Base-by-base conservation (phyloP, 495 filamentous ascomycete genomes). In the Penicillium paradoxum region DNA sequence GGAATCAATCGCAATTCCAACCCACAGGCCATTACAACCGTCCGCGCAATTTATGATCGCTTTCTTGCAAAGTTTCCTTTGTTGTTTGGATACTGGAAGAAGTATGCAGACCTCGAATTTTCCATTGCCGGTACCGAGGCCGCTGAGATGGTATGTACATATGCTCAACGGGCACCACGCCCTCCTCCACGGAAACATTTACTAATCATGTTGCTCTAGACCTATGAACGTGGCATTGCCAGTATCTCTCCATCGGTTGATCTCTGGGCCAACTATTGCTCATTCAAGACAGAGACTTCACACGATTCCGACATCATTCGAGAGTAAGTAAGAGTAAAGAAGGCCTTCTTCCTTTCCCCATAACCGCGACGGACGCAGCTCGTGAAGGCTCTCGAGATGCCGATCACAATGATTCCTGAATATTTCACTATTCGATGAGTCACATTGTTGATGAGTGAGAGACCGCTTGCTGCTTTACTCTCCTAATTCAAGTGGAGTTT, bases 11-110 rank as follows among this genome's bases (percentile, higher is more conserved):
- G 95, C 52, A 97, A 99, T 68, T 97, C 93, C 45, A 96, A 88
- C 60, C 91, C 95, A 5, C 88, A 95, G 64, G 88, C 93, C 5
- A 91, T 99, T 59, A 86, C 88, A 19, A 84, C 89, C 9, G 84
- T 87, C 27, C 84, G 93, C 60, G 81, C 87, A 59, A 80, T 85
- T 46, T 97, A 95, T 69, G 95, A 99, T 67, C 82, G 87, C 8
- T 92, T 99, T 64, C 83, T 99, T 8, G 86, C 90, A 48, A 96
- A 95, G 65, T 99, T 97, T 62, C 93, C 93, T 1, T 78, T 97
- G 21, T 81, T 97, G 2, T 99, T 97, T 66, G 93, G 91, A 37
- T 99, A 97, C 71, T 99, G 93, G 93, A 97, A 97, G 75, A 97
- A 96, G 69, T 98, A 99, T 83, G 93, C 93, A 59, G 93, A 97